Evolutionary conservation across 2,329 filamentous ascomycete species (phyloP), one percentile per base, ranked within the genome.

Genomic region (Aspergillus sp.): DNA sequence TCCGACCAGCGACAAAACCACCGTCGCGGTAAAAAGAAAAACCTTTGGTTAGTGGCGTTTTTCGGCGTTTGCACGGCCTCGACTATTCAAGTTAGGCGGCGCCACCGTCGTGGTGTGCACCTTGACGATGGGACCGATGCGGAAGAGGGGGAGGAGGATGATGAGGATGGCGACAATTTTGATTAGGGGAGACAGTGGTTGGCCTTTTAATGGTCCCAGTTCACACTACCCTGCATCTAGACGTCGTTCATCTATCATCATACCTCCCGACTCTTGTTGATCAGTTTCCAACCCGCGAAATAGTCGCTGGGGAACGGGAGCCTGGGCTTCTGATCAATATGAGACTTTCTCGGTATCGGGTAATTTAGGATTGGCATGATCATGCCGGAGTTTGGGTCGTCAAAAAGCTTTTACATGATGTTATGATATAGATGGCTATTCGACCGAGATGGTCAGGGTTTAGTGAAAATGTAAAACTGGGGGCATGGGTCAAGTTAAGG

Each of bases 131-230:
- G 52, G 38, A 79, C 80, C 57, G 77, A 78, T 66, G 69, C 69
- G 64, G 78, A 76, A 60, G 66, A 68, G 48, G 67, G 71, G 44
- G 82, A 86, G 60, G 84, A 86, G 60, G 81, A 54, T 44, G 50
- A 54, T 13, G 53, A 55, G 36, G 46, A 83, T 44, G 78, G 79
- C 53, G 81, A 40, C 50, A 35, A 45, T 42, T 33, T 34, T 27
- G 46, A 35, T 39, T 49, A 49, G 44, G 39, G 36, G 12, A 5
- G 12, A 32, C 46, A 44, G 47, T 44, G 48, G 50, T 44, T 32
- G 12, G 27, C 27, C 29, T 49, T 34, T 34, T 6, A 12, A 11
- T 34, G 33, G 37, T 39, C 46, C 41, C 36, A 44, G 41, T 46
- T 39, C 31, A 30, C 39, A 27, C 41, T 52, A 39, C 37, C 38